Evolutionary conservation across 495 filamentous ascomycete genomes (phyloP).

Genomic region (Opeltia flavorubescens): DNA sequence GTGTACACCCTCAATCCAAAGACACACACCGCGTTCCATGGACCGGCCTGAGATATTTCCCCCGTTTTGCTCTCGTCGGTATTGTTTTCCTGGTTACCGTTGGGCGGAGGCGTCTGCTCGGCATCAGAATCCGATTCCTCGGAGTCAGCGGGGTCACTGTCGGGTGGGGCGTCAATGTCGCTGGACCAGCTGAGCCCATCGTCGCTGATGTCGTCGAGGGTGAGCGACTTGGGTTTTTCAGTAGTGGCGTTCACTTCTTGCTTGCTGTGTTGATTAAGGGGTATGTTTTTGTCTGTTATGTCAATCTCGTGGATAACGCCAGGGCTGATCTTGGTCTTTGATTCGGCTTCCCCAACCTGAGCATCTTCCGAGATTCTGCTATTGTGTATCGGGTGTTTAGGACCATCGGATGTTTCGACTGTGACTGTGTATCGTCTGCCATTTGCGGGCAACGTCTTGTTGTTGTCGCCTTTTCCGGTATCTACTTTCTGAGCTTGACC

Average conservation of each 20-base stretch:
- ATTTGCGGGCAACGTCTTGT: neutral
- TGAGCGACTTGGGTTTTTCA: constrained; percentile 1
- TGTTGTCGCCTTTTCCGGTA: neutral
- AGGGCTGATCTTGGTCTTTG: neutral
- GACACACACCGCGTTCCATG: constrained; percentile 41
- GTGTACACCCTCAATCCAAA: constrained; percentile 36
- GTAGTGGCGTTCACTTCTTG: neutral
- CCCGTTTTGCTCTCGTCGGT: constrained; percentile 8
- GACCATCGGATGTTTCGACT: neutral
- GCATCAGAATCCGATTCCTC: constrained; percentile 3
- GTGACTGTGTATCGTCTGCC: neutral
- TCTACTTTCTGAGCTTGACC: too few species aligned
- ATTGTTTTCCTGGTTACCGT: constrained; percentile 2
- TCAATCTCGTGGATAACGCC: too few species aligned
- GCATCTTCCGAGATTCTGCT: neutral
- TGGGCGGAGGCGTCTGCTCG: neutral
- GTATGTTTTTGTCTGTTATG: too few species aligned
- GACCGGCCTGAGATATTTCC: constrained; percentile 14
- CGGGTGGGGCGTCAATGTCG: constrained; percentile 5
- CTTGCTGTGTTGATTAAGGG: neutral
- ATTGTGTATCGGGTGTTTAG: too few species aligned
- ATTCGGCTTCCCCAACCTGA: neutral
- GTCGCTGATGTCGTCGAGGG: constrained; percentile 4
- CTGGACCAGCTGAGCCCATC: constrained; percentile 8
- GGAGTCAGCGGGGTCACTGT: neutral